These are phyloP conservation scores for Dactylorhiza incarnata DNA, from an alignment of 106 monocot species.

Conservation along the genomic window DNA sequence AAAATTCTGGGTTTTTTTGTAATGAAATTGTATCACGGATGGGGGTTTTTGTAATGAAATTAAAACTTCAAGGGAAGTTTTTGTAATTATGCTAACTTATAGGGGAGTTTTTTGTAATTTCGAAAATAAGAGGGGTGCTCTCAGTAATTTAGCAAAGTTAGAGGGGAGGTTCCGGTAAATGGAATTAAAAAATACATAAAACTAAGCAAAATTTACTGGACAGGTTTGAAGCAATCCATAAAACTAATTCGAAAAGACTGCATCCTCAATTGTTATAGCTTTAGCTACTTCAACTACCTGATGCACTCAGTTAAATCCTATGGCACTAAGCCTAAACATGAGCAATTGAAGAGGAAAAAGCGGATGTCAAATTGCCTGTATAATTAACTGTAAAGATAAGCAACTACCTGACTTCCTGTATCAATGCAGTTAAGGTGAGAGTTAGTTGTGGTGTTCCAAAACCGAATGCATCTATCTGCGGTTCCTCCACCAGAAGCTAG, in stretches of 20 bases:
- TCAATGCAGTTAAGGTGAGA: constrained; percentile 74
- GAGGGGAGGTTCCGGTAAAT: no score
- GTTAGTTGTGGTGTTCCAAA: constrained; percentile 96
- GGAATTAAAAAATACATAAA: not conserved
- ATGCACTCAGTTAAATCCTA: not conserved
- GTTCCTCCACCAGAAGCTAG: constrained; percentile 99
- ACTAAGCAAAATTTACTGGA: not conserved
- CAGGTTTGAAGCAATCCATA: not conserved
- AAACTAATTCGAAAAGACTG: not conserved
- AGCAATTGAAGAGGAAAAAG: not conserved
- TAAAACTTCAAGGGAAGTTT: no score
- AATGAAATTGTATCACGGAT: no score
- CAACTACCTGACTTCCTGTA: constrained; percentile 92
- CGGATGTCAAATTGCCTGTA: not conserved
- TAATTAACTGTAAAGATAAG: not conserved
- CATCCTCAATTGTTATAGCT: not conserved
- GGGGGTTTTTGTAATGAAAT: no score
- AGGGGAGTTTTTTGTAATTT: no score
- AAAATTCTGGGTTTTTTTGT: no score
- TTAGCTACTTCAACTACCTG: not conserved
- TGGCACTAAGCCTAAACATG: not conserved
- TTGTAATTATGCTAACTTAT: no score
- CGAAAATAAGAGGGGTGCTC: no score
- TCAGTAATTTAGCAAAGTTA: no score
- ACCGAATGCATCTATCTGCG: constrained; percentile 92